Conservation (phyloP, 2,329 filamentous ascomycete genomes). For the Aspergillus calidoustus region DNA sequence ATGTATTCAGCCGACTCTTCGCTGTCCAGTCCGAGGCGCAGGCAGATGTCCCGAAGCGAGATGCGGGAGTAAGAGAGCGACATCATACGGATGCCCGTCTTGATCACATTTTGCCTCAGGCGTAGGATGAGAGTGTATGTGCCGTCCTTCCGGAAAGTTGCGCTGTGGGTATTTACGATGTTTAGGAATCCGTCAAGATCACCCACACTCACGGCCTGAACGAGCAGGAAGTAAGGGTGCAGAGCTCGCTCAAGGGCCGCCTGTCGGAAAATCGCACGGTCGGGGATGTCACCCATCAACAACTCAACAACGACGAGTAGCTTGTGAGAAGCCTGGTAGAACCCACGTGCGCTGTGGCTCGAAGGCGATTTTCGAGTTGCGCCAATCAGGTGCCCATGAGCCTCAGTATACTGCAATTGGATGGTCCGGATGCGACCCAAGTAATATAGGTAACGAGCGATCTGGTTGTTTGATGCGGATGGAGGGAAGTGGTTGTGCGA, state of each 20-base stretch:
- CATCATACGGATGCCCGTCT: slow-evolving; percentile 99
- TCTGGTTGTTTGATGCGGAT: slow-evolving; percentile 95
- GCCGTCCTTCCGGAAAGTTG: slow-evolving; percentile 87
- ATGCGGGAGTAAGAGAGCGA: slow-evolving; percentile 97
- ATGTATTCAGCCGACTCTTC: slow-evolving; percentile 99
- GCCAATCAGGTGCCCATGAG: slow-evolving; percentile 89
- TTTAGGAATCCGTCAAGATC: slow-evolving; percentile 93
- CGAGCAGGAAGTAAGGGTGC: slow-evolving; percentile 89
- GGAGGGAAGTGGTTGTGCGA: slow-evolving; percentile 95
- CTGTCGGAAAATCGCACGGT: slow-evolving; percentile 91
- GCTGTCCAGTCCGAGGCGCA: slow-evolving; percentile 87
- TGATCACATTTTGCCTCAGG: slow-evolving; percentile 97
- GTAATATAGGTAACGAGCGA: slow-evolving; percentile 96
- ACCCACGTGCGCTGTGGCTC: slow-evolving; percentile 85
- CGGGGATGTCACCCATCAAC: slow-evolving; percentile 97
- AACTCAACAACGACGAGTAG: slow-evolving; percentile 95
- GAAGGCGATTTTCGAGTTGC: slow-evolving; percentile 95
- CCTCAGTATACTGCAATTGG: slow-evolving; percentile 95
- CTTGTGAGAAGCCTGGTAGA: slow-evolving; percentile 95
- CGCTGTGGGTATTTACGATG: slow-evolving; percentile 78
- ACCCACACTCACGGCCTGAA: slow-evolving; percentile 94
- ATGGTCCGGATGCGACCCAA: slow-evolving; percentile 94
- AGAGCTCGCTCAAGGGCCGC: slow-evolving; percentile 83
- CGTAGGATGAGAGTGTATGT: slow-evolving; percentile 96
- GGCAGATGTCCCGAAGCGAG: slow-evolving; percentile 94